Base-by-base conservation (phyloP, 257 asterid species). In the Scutellaria barbata region DNA sequence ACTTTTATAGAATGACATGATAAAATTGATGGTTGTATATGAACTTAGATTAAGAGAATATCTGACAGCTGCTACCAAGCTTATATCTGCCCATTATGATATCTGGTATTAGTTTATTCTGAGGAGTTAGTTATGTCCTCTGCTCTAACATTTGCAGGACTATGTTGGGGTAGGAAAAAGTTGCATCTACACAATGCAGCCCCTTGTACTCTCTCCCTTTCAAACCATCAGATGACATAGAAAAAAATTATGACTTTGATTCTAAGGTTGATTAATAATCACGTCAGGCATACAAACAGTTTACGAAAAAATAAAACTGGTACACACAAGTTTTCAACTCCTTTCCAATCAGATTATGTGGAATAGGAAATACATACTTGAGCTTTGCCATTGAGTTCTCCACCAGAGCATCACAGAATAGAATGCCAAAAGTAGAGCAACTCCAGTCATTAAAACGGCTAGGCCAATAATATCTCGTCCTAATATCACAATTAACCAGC, bases 301-400 rank as follows among this genome's bases (percentile, higher is more conserved):
- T 69, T 46, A 39, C 58, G 43, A 33, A 40, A 63, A 56, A 25
- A 16, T 8, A 67, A 14, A 57, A 56, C 10, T 18, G 7, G 40
- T 17, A 56, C 13, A 13, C 41, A 66, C 37, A 55, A 37, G 56
- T 59, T 64, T 37, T 64, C 43, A 46, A 77, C 63, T 46, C 16
- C 16, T 9, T 22, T 50, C 14, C 33, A 43, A 48, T 62, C 63
- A 64, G 50, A 54, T 63, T 20, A 65, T 55, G 68, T 56, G 66
- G 35, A 70, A 41, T 52, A 66, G 43, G 72, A 43, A 30, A 60
- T 71, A 82, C 99, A 52, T 88, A 95, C 99, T 95, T 83, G 99
- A 95, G 89, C 99, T 95, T 87, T 95, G 99, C 99, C 99, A 95
- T 66, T 92, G 99, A 57, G 99, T 95, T 82, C 99, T 92, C 99